Evolutionary conservation across 257 asterid species (phyloP).

Genomic region (Plectranthus barbatus): DNA sequence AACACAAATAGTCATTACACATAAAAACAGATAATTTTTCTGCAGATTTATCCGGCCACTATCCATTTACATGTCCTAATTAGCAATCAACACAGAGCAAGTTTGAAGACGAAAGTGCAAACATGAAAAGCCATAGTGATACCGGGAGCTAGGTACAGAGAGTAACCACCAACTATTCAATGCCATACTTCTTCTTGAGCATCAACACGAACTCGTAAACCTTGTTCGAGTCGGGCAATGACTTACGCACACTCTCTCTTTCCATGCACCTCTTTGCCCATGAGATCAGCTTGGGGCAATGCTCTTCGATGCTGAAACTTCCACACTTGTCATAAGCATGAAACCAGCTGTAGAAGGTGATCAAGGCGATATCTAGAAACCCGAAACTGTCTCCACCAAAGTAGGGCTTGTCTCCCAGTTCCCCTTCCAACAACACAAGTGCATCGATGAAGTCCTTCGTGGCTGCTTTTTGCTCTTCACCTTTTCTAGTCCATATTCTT

Average conservation of each 20-base stretch:
- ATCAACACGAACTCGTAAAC: slow-evolving; percentile 20
- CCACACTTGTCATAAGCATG: slow-evolving; percentile 39
- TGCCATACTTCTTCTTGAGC: slow-evolving; percentile 26
- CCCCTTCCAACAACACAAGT: slow-evolving; percentile 36
- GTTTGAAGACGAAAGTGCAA: not conserved
- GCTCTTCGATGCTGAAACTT: slow-evolving; percentile 31
- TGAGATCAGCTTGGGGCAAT: slow-evolving; percentile 37
- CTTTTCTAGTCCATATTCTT: slow-evolving; percentile 34
- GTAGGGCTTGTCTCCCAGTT: slow-evolving; percentile 40
- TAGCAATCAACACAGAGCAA: not conserved
- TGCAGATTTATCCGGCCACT: not conserved
- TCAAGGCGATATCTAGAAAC: slow-evolving; percentile 37
- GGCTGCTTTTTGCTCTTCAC: slow-evolving; percentile 48
- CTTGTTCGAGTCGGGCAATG: slow-evolving; percentile 35
- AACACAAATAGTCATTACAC: no score
- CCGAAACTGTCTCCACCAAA: slow-evolving; percentile 52
- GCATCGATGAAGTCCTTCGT: slow-evolving; percentile 40
- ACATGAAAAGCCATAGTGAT: not conserved
- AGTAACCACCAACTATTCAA: slow-evolving; percentile 13
- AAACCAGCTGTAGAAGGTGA: slow-evolving; percentile 47
- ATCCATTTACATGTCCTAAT: not conserved
- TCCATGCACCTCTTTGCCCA: slow-evolving; percentile 60
- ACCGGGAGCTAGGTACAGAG: not conserved
- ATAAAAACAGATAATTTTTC: no score
- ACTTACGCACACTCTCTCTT: slow-evolving; percentile 34